Percentiles rank a stretch among this genome's conserved stretches.
Conservation (phyloP, 176 grass and related monocot species). For the Phyllostachys edulis region DNA sequence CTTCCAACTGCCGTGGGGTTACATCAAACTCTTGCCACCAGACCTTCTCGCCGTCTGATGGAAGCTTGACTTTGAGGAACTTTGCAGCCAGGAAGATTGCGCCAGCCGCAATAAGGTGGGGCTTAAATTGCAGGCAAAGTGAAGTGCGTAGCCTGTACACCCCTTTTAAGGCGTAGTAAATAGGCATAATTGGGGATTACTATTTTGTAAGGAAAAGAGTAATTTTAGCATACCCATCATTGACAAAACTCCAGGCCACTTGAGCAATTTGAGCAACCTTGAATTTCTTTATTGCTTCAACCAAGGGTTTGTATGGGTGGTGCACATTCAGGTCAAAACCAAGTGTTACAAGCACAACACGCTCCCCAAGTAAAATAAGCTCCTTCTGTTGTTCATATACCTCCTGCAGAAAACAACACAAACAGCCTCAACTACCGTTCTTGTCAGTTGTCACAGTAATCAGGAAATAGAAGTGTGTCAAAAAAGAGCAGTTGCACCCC, state of each 20-base stretch:
- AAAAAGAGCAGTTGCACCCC: neutral
- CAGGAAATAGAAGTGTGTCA: neutral
- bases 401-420: conserved; percentile 61
- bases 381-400: conserved; percentile 96
- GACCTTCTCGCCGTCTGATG: conserved; percentile 87
- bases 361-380: conserved; percentile 86
- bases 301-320: conserved; percentile 87
- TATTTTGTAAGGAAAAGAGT: conserved; percentile 51
- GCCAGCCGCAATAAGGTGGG: conserved; percentile 92
- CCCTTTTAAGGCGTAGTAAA: conserved; percentile 66
- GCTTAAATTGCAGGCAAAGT: conserved; percentile 95
- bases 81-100: conserved; percentile 95
- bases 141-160: conserved; percentile 92
- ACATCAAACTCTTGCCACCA: conserved; percentile 99
- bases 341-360: conserved; percentile 78
- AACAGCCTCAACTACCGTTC: neutral
- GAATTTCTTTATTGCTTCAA: conserved; percentile 92
- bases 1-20: conserved; percentile 88
- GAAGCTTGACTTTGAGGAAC: conserved; percentile 98
- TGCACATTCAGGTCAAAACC: conserved; percentile 86
- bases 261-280: conserved; percentile 94
- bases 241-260: conserved; percentile 99
- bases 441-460: neutral
- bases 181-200: conserved; percentile 51
- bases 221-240: conserved; percentile 91